Evolutionary conservation across 106 monocot genomes (phyloP).

Genomic region (Vanilla planifolia): DNA sequence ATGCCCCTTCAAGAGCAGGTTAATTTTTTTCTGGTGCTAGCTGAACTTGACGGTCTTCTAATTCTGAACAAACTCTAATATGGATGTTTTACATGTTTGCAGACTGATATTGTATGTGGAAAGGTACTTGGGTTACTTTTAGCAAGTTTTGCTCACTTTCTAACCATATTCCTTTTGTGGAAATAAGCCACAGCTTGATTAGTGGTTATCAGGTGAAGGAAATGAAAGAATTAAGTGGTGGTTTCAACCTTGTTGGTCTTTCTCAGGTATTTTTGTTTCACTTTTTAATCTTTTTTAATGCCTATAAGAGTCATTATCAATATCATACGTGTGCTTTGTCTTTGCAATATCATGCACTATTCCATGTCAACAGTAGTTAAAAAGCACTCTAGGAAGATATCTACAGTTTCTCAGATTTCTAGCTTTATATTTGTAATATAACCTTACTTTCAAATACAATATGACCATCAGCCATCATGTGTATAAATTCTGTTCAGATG

Average conservation of each 20-base stretch:
- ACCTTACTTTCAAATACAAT: too few species aligned
- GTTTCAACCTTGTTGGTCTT: constrained; percentile 90
- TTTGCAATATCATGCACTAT: not conserved
- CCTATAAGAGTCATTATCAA: too few species aligned
- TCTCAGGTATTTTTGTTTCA: constrained; percentile 59
- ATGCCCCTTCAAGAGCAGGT: constrained; percentile 76
- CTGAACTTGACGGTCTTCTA: not conserved
- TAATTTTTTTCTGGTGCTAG: constrained; percentile 1
- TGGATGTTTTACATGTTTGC: constrained; percentile 13
- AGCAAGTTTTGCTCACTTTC: not conserved
- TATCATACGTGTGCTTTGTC: too few species aligned
- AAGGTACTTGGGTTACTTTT: constrained; percentile 41
- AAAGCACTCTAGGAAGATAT: too few species aligned
- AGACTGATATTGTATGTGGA: constrained; percentile 57
- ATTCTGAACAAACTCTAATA: not conserved
- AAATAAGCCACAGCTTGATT: not conserved
- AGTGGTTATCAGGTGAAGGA: constrained; percentile 50
- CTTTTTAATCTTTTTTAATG: too few species aligned
- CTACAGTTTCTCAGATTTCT: too few species aligned
- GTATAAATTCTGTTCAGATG: too few species aligned
- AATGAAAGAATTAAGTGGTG: constrained; percentile 63
- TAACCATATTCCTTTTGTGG: not conserved
- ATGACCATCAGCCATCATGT: too few species aligned
- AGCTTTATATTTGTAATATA: too few species aligned
- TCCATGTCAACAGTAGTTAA: too few species aligned